Base-by-base conservation (phyloP, 2,329 filamentous ascomycete genomes). In the Dryadomyces sulphureus region DNA sequence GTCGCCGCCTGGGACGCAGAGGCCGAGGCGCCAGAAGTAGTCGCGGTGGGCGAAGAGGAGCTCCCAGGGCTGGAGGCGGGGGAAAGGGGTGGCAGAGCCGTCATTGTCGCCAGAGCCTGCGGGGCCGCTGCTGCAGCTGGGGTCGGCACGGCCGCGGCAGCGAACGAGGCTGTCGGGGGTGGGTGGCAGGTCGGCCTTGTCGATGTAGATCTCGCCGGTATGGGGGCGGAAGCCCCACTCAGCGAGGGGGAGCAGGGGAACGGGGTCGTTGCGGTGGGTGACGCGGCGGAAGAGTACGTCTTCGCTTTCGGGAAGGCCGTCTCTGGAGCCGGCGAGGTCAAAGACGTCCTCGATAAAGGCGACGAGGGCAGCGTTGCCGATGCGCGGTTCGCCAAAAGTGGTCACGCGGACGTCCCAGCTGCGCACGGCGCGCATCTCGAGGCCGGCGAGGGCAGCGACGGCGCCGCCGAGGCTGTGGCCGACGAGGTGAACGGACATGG, bases 401-500 rank as follows among this genome's bases (percentile, higher is more conserved):
- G 90, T 96, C 36, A 94, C 77, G 14, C 71, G 63, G n/a, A 76
- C 52, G 3, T 89, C 43, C 79, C 81, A 92, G 17, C 83, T 86
- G n/a, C 81, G 68, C 0, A 79, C 73, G 21, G 69, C 62, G 48
- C 78, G 73, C 57, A 94, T 74, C 57, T 98, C 92, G 25, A 95
- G 69, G 1, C 76, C 85, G 1, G 89, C 92, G 4, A 98, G 73
- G 1, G 85, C 82, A 3, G 92, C 90, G 2, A 98, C 85, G 0
- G 92, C 89, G 16, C 92, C 92, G 19, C 92, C 92, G 0, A 98
- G 76, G 43, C 85, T 94, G 61, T 98, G 92, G 0, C 92, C 92
- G 7, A 94, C 78, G 3, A 98, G 69, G 21, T 83, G 79, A 14
- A 96, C 65, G 36, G 77, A n/a, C n/a, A n/a, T 66, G 55, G 93